Evolutionary conservation across 305 asterid species (phyloP).

Genomic region (Coffea humblotiana): DNA sequence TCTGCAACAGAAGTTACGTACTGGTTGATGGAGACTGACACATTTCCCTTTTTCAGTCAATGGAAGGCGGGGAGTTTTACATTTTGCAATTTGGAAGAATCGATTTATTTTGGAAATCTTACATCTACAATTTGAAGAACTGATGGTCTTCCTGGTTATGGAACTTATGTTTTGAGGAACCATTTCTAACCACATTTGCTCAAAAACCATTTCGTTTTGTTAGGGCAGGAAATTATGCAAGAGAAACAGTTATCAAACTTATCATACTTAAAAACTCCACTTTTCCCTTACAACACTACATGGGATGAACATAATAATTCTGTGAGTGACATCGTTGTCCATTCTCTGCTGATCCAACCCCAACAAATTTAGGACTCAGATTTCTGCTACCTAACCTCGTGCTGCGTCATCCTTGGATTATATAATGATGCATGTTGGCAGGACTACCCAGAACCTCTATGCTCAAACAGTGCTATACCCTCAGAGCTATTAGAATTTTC

Average conservation of each 20-base stretch:
- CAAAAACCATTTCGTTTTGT: not conserved
- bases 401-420: constrained; percentile 79
- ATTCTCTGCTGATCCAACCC: constrained; percentile 92
- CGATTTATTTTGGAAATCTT: no score
- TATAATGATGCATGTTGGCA: constrained; percentile 85
- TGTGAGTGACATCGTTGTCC: constrained; percentile 59
- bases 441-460: constrained; percentile 92
- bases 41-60: no score
- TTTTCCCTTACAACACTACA: constrained; percentile 42
- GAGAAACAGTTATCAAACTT: no score
- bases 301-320: constrained; percentile 36
- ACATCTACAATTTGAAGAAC: no score
- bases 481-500: constrained; percentile 78
- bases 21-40: no score
- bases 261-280: not conserved
- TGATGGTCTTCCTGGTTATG: no score
- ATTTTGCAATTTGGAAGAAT: no score
- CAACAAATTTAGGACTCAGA: constrained; percentile 89
- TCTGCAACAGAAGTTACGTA: no score
- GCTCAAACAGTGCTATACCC: constrained; percentile 70
- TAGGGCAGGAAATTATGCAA: no score
- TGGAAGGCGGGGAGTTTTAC: no score
- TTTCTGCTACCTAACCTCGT: constrained; percentile 81
- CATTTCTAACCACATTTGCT: not conserved
- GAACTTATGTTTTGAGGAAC: no score